Evolutionary conservation across 306 rosid genomes (phyloP).

Genomic region (Purshia tridentata): DNA sequence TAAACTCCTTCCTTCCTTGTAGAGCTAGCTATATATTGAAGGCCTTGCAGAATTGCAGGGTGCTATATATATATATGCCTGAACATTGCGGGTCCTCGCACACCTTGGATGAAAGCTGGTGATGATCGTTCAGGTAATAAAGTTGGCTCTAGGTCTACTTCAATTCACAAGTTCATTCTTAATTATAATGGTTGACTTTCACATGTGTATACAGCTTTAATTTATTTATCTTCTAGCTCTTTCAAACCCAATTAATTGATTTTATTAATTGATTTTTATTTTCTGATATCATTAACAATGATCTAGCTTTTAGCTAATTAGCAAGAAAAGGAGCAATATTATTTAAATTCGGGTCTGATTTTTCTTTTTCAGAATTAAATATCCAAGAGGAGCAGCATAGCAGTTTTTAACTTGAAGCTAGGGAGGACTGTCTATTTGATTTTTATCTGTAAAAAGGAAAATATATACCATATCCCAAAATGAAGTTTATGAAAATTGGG

Average conservation of each 20-base stretch:
- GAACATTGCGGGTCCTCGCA: too few relatives aligned
- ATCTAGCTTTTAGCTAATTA: too few relatives aligned
- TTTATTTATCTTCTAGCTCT: too few relatives aligned
- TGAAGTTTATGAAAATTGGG: constrained; percentile 99
- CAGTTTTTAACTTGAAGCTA: constrained; percentile 17
- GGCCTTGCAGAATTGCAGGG: constrained; percentile 6
- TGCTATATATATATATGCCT: background rate
- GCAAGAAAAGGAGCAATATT: too few relatives aligned
- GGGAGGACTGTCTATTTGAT: constrained; percentile 27
- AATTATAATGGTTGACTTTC: too few relatives aligned
- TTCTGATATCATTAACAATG: too few relatives aligned
- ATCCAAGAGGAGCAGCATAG: background rate
- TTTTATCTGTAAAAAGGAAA: constrained; percentile 27
- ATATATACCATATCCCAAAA: constrained; percentile 26
- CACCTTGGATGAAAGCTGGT: constrained; percentile 19
- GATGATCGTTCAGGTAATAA: constrained; percentile 19
- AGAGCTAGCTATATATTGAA: background rate
- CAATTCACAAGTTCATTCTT: too few relatives aligned
- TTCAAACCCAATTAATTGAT: too few relatives aligned
- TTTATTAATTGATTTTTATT: too few relatives aligned
- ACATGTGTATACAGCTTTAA: too few relatives aligned
- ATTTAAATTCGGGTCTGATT: too few relatives aligned
- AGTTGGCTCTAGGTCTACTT: too few relatives aligned
- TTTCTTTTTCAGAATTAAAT: constrained; percentile 8
- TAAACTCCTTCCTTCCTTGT: background rate